Evolutionary conservation across 2,329 filamentous ascomycete species (phyloP).

Genomic region (Ceratocystis variospora): DNA sequence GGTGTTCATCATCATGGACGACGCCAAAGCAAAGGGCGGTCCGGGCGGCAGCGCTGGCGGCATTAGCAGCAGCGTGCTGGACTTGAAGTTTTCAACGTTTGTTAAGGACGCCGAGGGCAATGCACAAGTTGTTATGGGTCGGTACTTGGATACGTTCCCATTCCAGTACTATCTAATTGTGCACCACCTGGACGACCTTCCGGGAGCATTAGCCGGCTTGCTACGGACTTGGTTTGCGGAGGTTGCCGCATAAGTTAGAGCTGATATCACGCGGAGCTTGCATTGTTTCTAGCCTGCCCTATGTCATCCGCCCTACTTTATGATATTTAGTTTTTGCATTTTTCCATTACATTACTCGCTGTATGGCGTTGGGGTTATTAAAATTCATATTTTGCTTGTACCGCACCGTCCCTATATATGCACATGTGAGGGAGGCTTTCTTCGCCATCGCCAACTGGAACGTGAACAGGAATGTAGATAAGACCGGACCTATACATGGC

Average conservation of each 20-base stretch:
- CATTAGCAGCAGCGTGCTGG: constrained; percentile 57
- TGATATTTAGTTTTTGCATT: neutral
- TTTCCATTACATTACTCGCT: neutral
- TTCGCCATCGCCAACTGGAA: neutral
- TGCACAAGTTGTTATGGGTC: constrained; percentile 64
- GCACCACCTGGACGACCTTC: constrained; percentile 78
- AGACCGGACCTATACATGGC: neutral
- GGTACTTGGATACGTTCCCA: constrained; percentile 89
- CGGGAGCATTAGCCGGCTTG: constrained; percentile 71
- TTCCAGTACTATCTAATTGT: constrained; percentile 97
- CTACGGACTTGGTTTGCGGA: constrained; percentile 92
- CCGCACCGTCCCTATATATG: neutral
- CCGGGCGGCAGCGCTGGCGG: constrained; percentile 23
- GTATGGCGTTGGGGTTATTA: constrained; percentile 1
- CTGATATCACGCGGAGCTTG: neutral
- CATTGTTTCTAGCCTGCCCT: no score
- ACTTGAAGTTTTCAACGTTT: constrained; percentile 78
- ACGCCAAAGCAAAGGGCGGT: constrained; percentile 25
- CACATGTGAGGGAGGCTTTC: neutral
- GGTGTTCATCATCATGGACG: constrained; percentile 93
- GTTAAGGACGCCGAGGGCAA: constrained; percentile 47
- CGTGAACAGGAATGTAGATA: neutral
- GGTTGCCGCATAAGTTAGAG: constrained; percentile 34
- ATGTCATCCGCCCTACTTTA: no score
- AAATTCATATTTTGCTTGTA: neutral